Evolutionary conservation across 148 eudicot genomes (phyloP), one percentile per base, ranked within the genome.

Genomic region (Cornus controversa): DNA sequence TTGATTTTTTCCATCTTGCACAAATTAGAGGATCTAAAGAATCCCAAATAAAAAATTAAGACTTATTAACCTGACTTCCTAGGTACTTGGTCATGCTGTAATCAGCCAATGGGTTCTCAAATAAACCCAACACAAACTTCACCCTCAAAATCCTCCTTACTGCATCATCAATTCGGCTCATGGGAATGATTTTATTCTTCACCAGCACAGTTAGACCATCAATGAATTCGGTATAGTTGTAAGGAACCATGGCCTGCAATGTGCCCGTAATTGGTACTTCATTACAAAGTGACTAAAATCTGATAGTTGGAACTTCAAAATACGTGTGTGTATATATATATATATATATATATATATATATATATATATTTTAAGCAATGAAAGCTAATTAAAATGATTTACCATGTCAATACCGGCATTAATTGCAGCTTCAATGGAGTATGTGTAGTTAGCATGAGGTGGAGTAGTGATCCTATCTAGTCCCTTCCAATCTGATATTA

Each of bases 391-490:
- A n/a, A n/a, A n/a, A 70, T 1, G 4, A 80, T 87, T 62, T 54
- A 94, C 98, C 98, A 94, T 91, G 81, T 94, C 98, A 79, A 93
- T 91, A 69, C 96, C 96, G 42, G 98, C 94, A 70, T 85, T 78
- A 57, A 94, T 80, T 69, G 94, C 96, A 25, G 81, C 80, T 66
- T 79, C 76, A 73, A 94, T 78, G 45, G 96, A 94, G 75, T 84
- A 86, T 2, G 91, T 75, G 75, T 94, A 94, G 85, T 94, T 92
- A 18, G 90, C 89, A 76, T 89, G 89, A 22, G 86, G 75, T 54
- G 96, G 96, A 53, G 90, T 69, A 13, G 98, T 94, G 22, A 91
- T 83, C 83, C 80, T 86, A 82, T 92, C 94, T 27, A 94, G 73
- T 0, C 98, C 98, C 64, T 80, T 78, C 87, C 87, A 87, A 80